These are phyloP conservation scores for Craspedostauros australis DNA, from an alignment of 108 stramenopile species.

Conservation along the genomic window DNA sequence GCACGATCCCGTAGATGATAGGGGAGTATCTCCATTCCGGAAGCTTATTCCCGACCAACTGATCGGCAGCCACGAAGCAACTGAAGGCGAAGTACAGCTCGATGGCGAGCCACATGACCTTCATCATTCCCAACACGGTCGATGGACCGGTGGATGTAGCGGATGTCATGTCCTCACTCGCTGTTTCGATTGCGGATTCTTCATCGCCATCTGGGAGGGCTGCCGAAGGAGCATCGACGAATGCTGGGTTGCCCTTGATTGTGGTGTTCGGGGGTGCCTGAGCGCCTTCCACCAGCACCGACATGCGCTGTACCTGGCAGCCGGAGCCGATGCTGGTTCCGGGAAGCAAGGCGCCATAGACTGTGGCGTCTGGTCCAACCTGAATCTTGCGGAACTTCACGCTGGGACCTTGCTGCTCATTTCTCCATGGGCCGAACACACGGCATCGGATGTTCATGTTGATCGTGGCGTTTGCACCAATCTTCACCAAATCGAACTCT, in stretches of 20 bases:
- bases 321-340: neutral
- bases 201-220: too few species aligned
- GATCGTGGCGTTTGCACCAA: neutral
- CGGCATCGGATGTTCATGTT: neutral
- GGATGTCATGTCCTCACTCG: neutral
- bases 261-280: neutral
- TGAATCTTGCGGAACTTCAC: neutral
- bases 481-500: conserved; percentile 4
- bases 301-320: neutral
- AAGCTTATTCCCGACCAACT: neutral
- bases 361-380: neutral
- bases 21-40: conserved; percentile 6
- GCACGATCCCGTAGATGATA: neutral
- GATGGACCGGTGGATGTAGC: neutral
- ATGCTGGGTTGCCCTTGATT: conserved; percentile 1
- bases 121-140: neutral
- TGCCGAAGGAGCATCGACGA: too few species aligned
- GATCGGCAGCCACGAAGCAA: neutral
- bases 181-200: neutral
- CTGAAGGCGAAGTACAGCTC: conserved; percentile 1
- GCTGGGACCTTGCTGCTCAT: neutral
- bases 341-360: neutral
- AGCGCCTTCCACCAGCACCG: neutral
- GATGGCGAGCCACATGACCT: conserved; percentile 3
- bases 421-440: neutral